Base-by-base conservation (phyloP, 2,329 filamentous ascomycete species). In the Albophoma yamanashiensis region DNA sequence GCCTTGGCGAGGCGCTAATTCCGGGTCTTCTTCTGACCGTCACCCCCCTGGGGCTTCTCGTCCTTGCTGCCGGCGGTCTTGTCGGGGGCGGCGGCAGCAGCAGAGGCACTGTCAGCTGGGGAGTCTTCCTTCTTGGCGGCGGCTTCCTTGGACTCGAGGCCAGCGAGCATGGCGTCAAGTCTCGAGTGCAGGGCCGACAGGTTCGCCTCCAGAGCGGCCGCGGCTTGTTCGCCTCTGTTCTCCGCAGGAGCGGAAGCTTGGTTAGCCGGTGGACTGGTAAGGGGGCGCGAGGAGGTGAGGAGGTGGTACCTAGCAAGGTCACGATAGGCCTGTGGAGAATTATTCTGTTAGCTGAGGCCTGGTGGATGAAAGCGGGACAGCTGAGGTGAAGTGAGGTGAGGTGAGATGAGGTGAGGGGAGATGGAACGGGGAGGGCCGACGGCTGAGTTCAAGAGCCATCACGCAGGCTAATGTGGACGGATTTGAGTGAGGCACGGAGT, bases 161-260 rank as follows among this genome's bases (percentile, higher is more conserved):
- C 76, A 20, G 78, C 79, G 27, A 85, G 74, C 27, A 85, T 72
- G 61, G 75, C 76, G 62, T 84, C 81, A n/a, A 85, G 75, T 67
- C 78, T 82, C 66, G 72, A 74, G 69, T 85, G 82, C 25, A 85
- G 74, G 40, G 67, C 78, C 11, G 75, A 74, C 57, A 85, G 74
- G 64, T 79, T 80, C 2, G 76, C 73, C 67, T 85, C 82, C 22
- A 85, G 76, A 38, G 75, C 75, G 14, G 77, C 68, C 50, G 82
- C 82, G 4, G 82, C 73, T 64, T 82, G 78, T 62, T 85, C 82
- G 64, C 82, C 82, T 65, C 80, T 83, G 62, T 60, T 62, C 39
- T 25, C 34, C 43, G 39, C 4, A 27, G 47, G n/a, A 17, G 11
- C 38, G 52, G 36, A 43, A 22, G n/a, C 27, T 4, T 34, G 22